Base-by-base conservation (phyloP, 2,329 filamentous ascomycete species). In the Paracorniculantispora psalliotae region DNA sequence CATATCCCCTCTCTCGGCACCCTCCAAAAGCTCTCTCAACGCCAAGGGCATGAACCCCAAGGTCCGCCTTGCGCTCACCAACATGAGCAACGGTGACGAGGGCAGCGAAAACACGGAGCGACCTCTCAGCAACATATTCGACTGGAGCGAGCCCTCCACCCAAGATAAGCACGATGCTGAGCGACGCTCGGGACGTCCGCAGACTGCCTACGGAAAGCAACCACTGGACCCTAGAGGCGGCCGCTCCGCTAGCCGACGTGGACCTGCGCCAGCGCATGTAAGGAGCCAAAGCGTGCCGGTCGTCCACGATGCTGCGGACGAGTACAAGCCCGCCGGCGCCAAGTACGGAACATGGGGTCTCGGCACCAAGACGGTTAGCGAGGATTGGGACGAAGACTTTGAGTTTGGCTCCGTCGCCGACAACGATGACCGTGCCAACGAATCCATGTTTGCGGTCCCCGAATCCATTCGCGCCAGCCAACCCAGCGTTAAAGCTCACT, bases 381-480 rank as follows among this genome's bases (percentile, higher is more conserved):
- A 96, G 69, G 90, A 94, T 67, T 96, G 91, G 91, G 91, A 93
- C 66, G 89, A 92, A 63, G 91, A 96, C 70, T 94, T 96, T 66
- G 89, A 93, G 61, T 92, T 93, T 68, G 81, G 81, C 9, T 77
- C 75, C 26, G 70, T 79, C 33, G 67, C 72, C 37, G 69, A 62
- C 4, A 71, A 72, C n/a, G 69, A 71, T 39, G 72, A 72, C 35
- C 71, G 69, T 28, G 70, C 71, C 26, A 71, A 70, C 3, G 66
- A 67, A 21, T 63, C 69, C 59, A 57, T 67, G 25, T 73, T 75
- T 63, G 68, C 71, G 43, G 71, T 96, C 25, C 91, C 91, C 0
- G 84, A 87, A 63, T 89, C 85, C 1, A 94, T 96, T 58, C 87
- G 88, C 66, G 90, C 91, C 56, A 89, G 89, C 37, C 91, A 94